Conservation (phyloP, 306 rosid species). For the Erythrophleum fordii region DNA sequence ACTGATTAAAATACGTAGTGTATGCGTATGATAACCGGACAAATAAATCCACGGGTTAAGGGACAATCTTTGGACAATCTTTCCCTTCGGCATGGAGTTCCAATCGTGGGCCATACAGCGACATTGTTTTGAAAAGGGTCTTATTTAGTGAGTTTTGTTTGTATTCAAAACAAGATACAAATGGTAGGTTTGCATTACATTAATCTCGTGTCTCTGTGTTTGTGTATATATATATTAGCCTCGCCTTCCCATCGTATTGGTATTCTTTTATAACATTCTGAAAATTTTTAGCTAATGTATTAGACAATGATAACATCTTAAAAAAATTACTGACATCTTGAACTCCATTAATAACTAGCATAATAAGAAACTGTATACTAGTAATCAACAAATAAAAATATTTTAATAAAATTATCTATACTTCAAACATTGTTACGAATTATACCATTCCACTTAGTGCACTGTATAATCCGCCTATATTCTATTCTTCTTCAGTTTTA, state of each 20-base stretch:
- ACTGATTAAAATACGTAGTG: neutral
- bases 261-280: neutral
- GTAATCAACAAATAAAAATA: neutral
- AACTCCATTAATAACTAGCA: neutral
- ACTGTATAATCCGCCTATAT: neutral
- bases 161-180: conserved; percentile 62
- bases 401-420: no score
- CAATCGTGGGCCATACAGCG: conserved; percentile 49
- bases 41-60: neutral
- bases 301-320: neutral
- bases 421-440: no score
- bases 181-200: conserved; percentile 70
- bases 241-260: neutral
- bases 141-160: conserved; percentile 61
- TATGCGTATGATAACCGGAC: neutral
- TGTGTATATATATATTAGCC: neutral
- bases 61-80: neutral
- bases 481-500: conserved; percentile 33
- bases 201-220: neutral
- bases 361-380: no score
- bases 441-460: no score
- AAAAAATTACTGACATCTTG: neutral
- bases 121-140: conserved; percentile 43
- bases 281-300: neutral
- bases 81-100: neutral